Conservation (phyloP, 352 stramenopile species). For the Pythium aristosporum region DNA sequence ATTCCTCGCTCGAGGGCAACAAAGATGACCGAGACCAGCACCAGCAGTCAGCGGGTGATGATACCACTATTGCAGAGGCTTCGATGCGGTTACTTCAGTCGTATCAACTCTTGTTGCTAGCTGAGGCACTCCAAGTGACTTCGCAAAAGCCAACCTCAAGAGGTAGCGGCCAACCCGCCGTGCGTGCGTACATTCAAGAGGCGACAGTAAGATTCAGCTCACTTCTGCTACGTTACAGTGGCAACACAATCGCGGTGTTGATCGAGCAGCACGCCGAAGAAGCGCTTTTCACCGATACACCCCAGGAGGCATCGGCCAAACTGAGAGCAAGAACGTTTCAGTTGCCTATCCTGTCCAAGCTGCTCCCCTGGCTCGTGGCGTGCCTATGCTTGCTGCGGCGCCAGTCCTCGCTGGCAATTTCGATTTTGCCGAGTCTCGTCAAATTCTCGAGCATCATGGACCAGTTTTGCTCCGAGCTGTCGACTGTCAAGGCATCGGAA, state of each 20-base stretch:
- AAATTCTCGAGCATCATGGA: slow-evolving; percentile 66
- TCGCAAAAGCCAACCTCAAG: slow-evolving; percentile 29
- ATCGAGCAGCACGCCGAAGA: slow-evolving; percentile 50
- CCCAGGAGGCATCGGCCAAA: neutral
- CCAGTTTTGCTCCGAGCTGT: slow-evolving; percentile 70
- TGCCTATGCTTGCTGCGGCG: slow-evolving; percentile 78
- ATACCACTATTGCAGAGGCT: slow-evolving; percentile 28
- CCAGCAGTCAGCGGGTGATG: neutral
- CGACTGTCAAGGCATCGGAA: slow-evolving; percentile 61
- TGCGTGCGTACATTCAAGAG: slow-evolving; percentile 65
- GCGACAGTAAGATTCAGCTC: slow-evolving; percentile 62
- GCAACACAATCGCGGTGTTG: slow-evolving; percentile 47
- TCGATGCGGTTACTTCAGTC: slow-evolving; percentile 61
- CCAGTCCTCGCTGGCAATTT: slow-evolving; percentile 73
- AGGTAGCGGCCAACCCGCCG: neutral
- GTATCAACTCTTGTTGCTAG: slow-evolving; percentile 77
- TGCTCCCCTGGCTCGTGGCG: slow-evolving; percentile 78
- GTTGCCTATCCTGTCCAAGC: slow-evolving; percentile 55
- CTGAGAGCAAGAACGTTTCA: slow-evolving; percentile 16
- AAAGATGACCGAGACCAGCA: neutral
- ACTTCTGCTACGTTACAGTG: slow-evolving; percentile 59
- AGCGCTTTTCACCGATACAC: slow-evolving; percentile 1
- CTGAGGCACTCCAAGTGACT: slow-evolving; percentile 69
- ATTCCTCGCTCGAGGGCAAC: slow-evolving; percentile 1
- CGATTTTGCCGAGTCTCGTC: slow-evolving; percentile 63